Conservation (phyloP, 2,329 filamentous ascomycete species). For the Neofusicoccum umdonicola region DNA sequence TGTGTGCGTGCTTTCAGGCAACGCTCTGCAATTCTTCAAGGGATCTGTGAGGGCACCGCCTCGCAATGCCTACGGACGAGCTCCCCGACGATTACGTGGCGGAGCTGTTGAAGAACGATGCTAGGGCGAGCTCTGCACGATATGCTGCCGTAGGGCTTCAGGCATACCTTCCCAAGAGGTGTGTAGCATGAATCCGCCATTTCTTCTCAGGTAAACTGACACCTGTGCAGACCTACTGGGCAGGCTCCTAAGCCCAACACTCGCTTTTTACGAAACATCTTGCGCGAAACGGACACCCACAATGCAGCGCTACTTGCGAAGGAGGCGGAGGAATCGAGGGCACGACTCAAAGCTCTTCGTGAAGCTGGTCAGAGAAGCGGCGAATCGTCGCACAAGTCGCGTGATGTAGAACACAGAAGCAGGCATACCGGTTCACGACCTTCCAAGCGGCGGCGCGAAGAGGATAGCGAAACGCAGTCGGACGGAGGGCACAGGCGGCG, state of each 20-base stretch:
- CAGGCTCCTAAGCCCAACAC: slow-evolving; percentile 86
- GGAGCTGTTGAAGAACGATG: slow-evolving; percentile 75
- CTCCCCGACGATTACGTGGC: slow-evolving; percentile 78
- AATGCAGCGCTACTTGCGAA: slow-evolving; percentile 83
- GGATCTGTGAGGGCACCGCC: not conserved
- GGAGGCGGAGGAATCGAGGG: slow-evolving; percentile 75
- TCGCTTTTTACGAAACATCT: slow-evolving; percentile 81
- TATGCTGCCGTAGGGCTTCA: slow-evolving; percentile 74
- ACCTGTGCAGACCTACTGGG: slow-evolving; percentile 54
- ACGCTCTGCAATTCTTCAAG: not conserved
- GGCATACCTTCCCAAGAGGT: slow-evolving; percentile 60
- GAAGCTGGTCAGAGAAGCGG: slow-evolving; percentile 37
- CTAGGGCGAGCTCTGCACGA: slow-evolving; percentile 67
- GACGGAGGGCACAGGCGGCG: slow-evolving; percentile 23
- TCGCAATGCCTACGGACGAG: slow-evolving; percentile 30
- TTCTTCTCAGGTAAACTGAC: not conserved
- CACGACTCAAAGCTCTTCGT: slow-evolving; percentile 58
- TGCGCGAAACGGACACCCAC: slow-evolving; percentile 82
- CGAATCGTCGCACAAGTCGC: not conserved
- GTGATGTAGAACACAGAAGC: not conserved
- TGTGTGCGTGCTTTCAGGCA: not conserved
- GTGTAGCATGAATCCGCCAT: slow-evolving; percentile 22
- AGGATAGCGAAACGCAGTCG: slow-evolving; percentile 22
- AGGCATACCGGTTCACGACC: not conserved
- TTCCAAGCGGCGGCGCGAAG: slow-evolving; percentile 18